phyloP scores from a whole-genome alignment of 2,329 filamentous ascomycete genomes.

The Penicillium sumatraense region DNA sequence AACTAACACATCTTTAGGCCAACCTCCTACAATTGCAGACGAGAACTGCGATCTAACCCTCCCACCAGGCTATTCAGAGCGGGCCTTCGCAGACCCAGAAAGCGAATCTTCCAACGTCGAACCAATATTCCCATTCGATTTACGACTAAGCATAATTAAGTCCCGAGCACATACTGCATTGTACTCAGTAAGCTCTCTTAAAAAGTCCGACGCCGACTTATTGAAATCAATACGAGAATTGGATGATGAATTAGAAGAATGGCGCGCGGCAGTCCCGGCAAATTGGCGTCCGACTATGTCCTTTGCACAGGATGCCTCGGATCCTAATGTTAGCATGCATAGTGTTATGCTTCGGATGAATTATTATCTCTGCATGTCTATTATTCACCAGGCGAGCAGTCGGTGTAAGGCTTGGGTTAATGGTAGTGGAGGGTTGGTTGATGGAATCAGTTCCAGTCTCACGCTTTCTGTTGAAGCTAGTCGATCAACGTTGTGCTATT shows the following conservation, averaged over 20 bases:
- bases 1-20: slow-evolving; percentile 31
- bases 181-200: slow-evolving; percentile 54
- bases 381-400: slow-evolving; percentile 61
- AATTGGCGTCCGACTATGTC: slow-evolving; percentile 55
- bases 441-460: slow-evolving; percentile 58
- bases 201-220: slow-evolving; percentile 60
- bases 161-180: slow-evolving; percentile 54
- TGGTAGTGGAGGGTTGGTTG: slow-evolving; percentile 38
- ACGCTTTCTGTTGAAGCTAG: slow-evolving; percentile 61
- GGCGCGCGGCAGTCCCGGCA: slow-evolving; percentile 56
- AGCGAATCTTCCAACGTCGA: slow-evolving; percentile 21
- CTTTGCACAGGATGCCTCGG: slow-evolving; percentile 39
- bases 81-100: slow-evolving; percentile 28
- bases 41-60: slow-evolving; percentile 59
- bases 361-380: slow-evolving; percentile 60
- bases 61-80: slow-evolving; percentile 47
- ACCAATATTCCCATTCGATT: slow-evolving; percentile 52
- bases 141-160: slow-evolving; percentile 58
- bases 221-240: slow-evolving; percentile 60
- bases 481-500: slow-evolving; percentile 58
- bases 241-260: slow-evolving; percentile 61
- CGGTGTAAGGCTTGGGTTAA: slow-evolving; percentile 52
- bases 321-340: slow-evolving; percentile 50
- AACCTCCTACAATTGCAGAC: slow-evolving; percentile 57
- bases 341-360: slow-evolving; percentile 57